Evolutionary conservation across 2,329 filamentous ascomycete genomes (phyloP), one percentile per base, ranked within the genome.

Genomic region (Diaporthe destruens): DNA sequence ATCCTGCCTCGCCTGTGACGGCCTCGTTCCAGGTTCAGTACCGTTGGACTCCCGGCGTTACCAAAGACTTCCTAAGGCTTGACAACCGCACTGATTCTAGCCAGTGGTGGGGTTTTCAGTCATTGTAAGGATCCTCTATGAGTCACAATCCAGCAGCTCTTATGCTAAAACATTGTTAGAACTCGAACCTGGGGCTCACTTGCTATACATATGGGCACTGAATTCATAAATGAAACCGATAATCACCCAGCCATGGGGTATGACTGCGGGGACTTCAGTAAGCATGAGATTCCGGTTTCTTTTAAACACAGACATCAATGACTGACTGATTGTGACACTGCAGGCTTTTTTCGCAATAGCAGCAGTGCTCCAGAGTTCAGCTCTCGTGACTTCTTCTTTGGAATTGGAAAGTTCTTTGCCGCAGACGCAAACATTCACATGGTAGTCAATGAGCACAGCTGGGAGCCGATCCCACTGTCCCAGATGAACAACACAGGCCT

Each of bases 381-480:
- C 59, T 63, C 59, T 11, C 5, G 12, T 11, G 25, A 63, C 42
- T 63, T 63, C 42, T 63, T 63, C 59, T 63, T 49, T 20, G 29
- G 29, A 2, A 63, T 25, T 1, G 59, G 39, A 63, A 63, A 49
- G 42, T 63, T 63, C 29, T 63, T 34, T 11, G 59, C 23, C 18
- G 42, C 49, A 44, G 39, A 63, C 12, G 32, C 59, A 1, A 3
- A 34, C 5, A 49, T 63, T 9, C 34, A 49, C 18, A 49, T 65
- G 59, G 59, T 36, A 23, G 59, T 65, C 42, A 65, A 65, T 25
- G 20, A 49, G 9, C 34, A 65, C 25, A 65, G 23, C 20, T 65
- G 42, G 42, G 2, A 65, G 18, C 59, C 29, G 7, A 65, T 65
- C 34, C 59, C 12, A 16, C 0, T 65, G 2, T 65, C 42, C 3